Percentiles rank a stretch among this genome's conserved stretches.
phyloP scores from a whole-genome alignment of 225 moss, liverwort and hornwort genomes.

The Asterella californica region DNA sequence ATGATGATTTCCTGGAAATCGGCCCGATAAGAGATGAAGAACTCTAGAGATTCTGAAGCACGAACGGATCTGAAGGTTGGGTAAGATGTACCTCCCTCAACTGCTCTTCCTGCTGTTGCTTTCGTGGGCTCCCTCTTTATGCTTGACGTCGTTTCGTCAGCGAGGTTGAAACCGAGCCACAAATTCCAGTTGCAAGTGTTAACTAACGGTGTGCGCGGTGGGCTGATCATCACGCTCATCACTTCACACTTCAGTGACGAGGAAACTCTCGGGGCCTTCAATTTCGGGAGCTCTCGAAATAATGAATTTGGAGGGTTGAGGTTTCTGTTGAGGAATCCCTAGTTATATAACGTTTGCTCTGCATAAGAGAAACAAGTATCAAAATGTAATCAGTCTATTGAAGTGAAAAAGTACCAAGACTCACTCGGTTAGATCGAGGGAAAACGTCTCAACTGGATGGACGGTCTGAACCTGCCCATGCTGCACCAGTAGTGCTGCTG shows the following conservation, averaged over 20 bases:
- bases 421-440: background rate
- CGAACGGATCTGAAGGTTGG: background rate
- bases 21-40: background rate
- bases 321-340: background rate
- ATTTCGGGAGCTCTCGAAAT: background rate
- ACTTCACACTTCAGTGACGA: background rate
- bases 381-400: background rate
- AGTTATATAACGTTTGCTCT: background rate
- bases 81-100: background rate
- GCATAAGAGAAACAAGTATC: background rate
- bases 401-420: background rate
- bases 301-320: background rate
- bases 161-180: background rate
- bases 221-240: background rate
- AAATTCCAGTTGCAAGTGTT: background rate
- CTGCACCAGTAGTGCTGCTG: background rate
- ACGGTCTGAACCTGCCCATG: background rate
- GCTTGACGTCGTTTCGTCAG: background rate
- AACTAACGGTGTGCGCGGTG: background rate
- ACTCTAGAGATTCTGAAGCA: background rate
- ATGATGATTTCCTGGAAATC: background rate
- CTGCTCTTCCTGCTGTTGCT: background rate
- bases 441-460: background rate
- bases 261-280: background rate
- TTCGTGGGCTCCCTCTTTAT: background rate